These are phyloP conservation scores for Botryotinia convoluta DNA, from an alignment of 2,329 filamentous ascomycete species.

Conservation along the genomic window DNA sequence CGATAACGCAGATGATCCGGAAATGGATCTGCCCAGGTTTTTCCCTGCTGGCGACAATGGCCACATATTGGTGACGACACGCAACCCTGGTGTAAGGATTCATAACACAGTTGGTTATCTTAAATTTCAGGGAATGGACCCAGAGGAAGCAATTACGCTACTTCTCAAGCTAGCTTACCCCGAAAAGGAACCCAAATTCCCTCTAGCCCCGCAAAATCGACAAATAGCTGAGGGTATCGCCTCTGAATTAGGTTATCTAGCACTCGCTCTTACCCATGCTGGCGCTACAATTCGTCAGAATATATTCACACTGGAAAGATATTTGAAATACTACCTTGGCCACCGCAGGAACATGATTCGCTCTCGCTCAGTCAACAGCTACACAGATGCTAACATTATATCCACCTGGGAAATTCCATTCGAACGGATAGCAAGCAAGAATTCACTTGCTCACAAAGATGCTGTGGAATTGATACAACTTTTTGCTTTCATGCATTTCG, in stretches of 20 bases:
- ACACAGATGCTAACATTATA: slow-evolving; percentile 17
- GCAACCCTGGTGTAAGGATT: neutral
- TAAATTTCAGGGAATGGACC: too few species aligned
- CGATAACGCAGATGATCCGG: neutral
- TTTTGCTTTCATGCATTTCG: slow-evolving; percentile 24
- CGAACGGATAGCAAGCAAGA: slow-evolving; percentile 16
- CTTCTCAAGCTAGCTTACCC: too few species aligned
- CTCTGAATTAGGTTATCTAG: neutral
- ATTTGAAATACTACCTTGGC: too few species aligned
- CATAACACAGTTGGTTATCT: neutral
- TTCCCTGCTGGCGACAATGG: neutral
- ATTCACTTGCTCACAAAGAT: slow-evolving; percentile 25
- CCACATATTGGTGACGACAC: neutral
- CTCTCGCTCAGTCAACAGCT: neutral
- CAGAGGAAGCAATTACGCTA: too few species aligned
- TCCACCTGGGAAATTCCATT: slow-evolving; percentile 23
- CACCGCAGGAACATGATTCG: neutral
- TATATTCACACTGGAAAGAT: too few species aligned
- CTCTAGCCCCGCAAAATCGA: neutral
- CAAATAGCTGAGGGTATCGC: neutral
- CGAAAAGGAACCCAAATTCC: too few species aligned
- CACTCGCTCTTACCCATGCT: neutral
- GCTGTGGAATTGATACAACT: slow-evolving; percentile 26
- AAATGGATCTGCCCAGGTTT: neutral
- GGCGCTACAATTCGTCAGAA: neutral